A percentile compares a stretch with the other conserved stretches of the same genome.
Conservation (phyloP, 75 land plant genomes). For the Pinus tabuliformis region DNA sequence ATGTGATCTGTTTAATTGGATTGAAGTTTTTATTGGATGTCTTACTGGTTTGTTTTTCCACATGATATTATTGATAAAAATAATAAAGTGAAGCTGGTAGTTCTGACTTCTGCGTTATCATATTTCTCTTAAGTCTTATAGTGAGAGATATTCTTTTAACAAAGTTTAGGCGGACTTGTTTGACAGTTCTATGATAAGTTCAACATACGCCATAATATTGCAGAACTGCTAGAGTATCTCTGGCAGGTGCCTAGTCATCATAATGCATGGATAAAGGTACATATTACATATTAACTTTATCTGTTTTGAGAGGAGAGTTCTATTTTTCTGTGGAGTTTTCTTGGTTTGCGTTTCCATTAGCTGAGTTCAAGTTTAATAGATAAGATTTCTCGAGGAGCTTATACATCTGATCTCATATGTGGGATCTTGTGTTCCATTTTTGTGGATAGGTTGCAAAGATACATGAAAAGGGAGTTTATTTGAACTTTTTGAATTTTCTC, state of each 20-base stretch:
- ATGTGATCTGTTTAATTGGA: neutral
- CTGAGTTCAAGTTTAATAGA: neutral
- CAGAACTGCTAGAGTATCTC: slow-evolving; percentile 92
- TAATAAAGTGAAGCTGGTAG: neutral
- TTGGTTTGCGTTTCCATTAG: neutral
- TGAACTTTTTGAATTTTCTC: slow-evolving; percentile 91
- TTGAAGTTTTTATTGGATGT: neutral
- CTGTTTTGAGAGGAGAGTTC: neutral
- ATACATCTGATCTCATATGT: neutral
- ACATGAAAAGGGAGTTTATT: slow-evolving; percentile 92
- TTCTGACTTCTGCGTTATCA: neutral
- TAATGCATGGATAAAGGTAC: slow-evolving; percentile 84
- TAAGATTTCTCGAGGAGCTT: neutral
- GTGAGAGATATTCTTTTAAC: neutral
- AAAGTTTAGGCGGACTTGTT: neutral
- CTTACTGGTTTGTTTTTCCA: neutral
- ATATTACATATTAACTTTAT: neutral
- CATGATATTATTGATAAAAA: neutral
- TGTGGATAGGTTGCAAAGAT: slow-evolving; percentile 70
- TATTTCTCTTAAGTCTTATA: neutral
- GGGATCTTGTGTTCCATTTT: slow-evolving; percentile 5
- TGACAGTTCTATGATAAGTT: slow-evolving; percentile 98
- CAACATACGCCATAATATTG: slow-evolving; percentile 96
- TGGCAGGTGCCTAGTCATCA: slow-evolving; percentile 98
- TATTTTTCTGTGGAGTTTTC: neutral